A percentile compares a stretch with the other conserved stretches of the same genome.
phyloP scores from a whole-genome alignment of 371 early-diverging fungal genomes.

The Rhizopus delemar region DNA sequence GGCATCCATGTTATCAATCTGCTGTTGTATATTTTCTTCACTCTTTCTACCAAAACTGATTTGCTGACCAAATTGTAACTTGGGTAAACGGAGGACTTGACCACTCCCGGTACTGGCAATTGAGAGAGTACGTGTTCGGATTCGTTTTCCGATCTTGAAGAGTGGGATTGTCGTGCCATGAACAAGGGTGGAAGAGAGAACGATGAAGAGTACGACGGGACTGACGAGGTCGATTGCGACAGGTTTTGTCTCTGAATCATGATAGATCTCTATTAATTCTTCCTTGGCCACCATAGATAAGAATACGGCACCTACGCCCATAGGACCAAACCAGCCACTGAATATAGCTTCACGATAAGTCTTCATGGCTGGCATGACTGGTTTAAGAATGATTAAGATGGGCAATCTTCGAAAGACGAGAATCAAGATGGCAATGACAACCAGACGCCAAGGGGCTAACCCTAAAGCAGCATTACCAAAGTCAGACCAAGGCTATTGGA shows the following conservation, averaged over 20 bases:
- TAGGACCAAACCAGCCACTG: conserved; percentile 97
- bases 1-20: conserved; percentile 19
- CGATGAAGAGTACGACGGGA: conserved; percentile 74
- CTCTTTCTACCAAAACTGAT: conserved; percentile 17
- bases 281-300: conserved; percentile 65
- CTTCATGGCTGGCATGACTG: conserved; percentile 72
- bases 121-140: conserved; percentile 50
- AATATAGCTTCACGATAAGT: conserved; percentile 84
- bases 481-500: conserved; percentile 11
- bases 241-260: conserved; percentile 25
- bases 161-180: conserved; percentile 84
- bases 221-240: conserved; percentile 41
- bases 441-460: conserved; percentile 68
- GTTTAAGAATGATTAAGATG: conserved; percentile 65
- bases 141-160: conserved; percentile 63
- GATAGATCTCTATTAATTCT: conserved; percentile 41
- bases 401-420: conserved; percentile 86
- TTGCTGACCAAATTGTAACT: conserved; percentile 39
- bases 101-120: conserved; percentile 45
- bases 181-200: conserved; percentile 74
- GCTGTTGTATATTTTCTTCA: conserved; percentile 11
- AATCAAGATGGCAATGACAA: conserved; percentile 69
- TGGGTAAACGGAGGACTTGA: conserved; percentile 45
- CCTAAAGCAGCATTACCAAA: conserved; percentile 59
- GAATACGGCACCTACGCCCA: conserved; percentile 83